Evolutionary conservation across 176 grass and related monocot genomes (phyloP), one percentile per base, ranked within the genome.

Genomic region (Aegilops sharonensis): DNA sequence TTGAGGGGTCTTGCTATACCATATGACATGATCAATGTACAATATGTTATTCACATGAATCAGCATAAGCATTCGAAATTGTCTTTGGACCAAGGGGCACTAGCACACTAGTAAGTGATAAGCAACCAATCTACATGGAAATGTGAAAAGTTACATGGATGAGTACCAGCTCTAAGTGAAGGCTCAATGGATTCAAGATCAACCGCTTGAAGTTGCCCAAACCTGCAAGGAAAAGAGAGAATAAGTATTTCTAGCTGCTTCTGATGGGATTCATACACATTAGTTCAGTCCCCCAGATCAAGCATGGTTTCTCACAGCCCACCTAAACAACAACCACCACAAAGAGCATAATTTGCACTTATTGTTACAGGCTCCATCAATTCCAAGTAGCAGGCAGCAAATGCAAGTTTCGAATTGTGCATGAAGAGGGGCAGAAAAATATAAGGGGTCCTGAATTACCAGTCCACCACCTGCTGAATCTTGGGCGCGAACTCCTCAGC

Each of bases 111-210:
- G 30, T 69, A 78, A 87, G 11, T 73, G 40, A 37, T 63, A 78
- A 85, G 14, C 7, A 68, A 37, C 52, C 52, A 18, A 84, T 75
- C 35, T 21, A 72, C 10, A 87, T 78, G 34, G 73, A 56, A 75
- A 90, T 68, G 40, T 39, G 20, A 82, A 83, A 9, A 72, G 23
- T 65, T 65, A 29, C 36, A 45, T 75, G 81, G 68, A 89, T 75
- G 14, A 74, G 35, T 89, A 98, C 92, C 91, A 83, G 93, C 95
- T 88, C 95, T 90, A 83, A 95, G 83, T 45, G 95, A 95, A 83
- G 95, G 95, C 23, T 93, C 95, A 48, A 98, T 85, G 84, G 83
- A 93, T 75, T 89, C 86, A 39, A 98, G 87, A 85, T 98, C 83
- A 11, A 95, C 88, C 15, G 81, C 81, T 50, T 92, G 93, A 52